These are phyloP conservation scores for Pleurotus citrinopileatus DNA, from an alignment of 768 basidiomycete species.

Conservation along the genomic window DNA sequence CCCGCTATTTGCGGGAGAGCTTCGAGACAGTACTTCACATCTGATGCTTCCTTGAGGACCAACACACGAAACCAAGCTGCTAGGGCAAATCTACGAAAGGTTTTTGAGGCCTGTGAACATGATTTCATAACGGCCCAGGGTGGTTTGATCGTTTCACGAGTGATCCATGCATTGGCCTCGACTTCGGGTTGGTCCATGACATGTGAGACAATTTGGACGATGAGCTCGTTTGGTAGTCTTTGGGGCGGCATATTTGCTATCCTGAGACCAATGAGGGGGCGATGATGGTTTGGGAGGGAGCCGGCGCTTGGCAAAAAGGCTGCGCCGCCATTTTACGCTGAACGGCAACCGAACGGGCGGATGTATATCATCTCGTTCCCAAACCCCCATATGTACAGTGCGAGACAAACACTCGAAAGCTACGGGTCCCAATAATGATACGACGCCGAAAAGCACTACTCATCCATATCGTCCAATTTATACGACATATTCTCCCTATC, in stretches of 20 bases:
- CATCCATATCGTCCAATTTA: neutral
- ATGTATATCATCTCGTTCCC: no score
- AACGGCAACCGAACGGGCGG: no score
- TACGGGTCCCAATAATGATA: neutral
- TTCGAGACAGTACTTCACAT: neutral
- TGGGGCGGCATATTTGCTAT: neutral
- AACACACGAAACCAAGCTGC: conserved; percentile 8
- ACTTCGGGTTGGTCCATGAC: neutral
- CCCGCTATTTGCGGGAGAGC: neutral
- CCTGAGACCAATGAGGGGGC: no score
- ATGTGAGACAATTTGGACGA: neutral
- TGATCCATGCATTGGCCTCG: neutral
- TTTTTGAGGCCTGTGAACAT: neutral
- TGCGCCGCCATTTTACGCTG: no score
- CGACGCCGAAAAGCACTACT: neutral
- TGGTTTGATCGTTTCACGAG: conserved; percentile 3
- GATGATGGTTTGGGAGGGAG: no score
- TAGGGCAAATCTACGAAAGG: conserved; percentile 1
- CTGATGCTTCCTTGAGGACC: conserved; percentile 3
- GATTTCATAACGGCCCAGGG: neutral
- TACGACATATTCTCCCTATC: conserved; percentile 37
- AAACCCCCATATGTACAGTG: no score
- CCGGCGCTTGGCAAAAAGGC: no score
- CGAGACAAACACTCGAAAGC: no score
- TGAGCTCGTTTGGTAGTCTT: neutral